Conservation (phyloP, 441 rosid genomes). For the Raphanus hybrid region DNA sequence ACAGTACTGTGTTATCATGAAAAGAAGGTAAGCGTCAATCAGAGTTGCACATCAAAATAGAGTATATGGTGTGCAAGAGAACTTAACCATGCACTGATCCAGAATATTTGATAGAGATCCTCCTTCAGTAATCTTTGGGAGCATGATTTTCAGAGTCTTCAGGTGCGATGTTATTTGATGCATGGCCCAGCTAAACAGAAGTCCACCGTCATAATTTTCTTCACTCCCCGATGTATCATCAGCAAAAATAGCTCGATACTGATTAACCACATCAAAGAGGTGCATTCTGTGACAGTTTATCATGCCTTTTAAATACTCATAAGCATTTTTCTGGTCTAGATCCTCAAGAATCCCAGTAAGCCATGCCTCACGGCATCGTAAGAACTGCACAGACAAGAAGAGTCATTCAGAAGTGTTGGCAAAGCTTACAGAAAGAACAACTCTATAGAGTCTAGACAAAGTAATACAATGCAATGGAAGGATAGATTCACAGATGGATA, state of each 20-base stretch:
- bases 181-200: constrained; percentile 97
- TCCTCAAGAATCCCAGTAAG: constrained; percentile 97
- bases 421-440: constrained; percentile 24
- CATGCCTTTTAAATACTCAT: constrained; percentile 95
- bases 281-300: constrained; percentile 89
- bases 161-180: constrained; percentile 96
- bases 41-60: too few species aligned
- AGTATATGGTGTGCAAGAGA: too few species aligned
- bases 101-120: too few species aligned
- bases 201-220: constrained; percentile 92
- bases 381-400: constrained; percentile 58
- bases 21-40: too few species aligned
- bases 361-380: constrained; percentile 97
- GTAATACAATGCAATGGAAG: constrained; percentile 10
- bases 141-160: constrained; percentile 91
- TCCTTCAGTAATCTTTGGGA: constrained; percentile 94
- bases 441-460: neutral
- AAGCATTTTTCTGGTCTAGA: constrained; percentile 85
- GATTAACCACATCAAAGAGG: constrained; percentile 95
- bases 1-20: too few species aligned
- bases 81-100: too few species aligned
- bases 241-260: constrained; percentile 93
- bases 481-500: too few species aligned
- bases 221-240: constrained; percentile 97
- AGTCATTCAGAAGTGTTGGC: constrained; percentile 32